Evolutionary conservation across 441 rosid species (phyloP), one percentile per base, ranked within the genome.

Genomic region (Euphorbia schlechtendalii): DNA sequence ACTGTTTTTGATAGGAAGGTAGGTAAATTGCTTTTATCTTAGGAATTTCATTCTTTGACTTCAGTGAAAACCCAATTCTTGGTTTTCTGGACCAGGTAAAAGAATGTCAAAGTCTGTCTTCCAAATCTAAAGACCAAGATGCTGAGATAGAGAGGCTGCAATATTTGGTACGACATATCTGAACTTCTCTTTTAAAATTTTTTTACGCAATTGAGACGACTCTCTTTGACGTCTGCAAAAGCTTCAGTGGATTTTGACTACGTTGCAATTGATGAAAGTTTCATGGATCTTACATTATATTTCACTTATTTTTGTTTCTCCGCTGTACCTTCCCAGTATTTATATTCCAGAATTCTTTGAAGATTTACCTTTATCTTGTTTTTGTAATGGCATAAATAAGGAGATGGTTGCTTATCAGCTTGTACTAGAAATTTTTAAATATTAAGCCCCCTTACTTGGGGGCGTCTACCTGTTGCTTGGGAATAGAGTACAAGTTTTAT

Each of bases 1-100:
- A 73, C 69, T 55, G 74, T 81, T 76, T 82, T 90, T 71, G 81
- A 80, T 74, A 73, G 87, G 73, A 88, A 83, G 99, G 99, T 95
- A 74, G 66, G 90, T 69, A 27, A 56, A 15, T 13, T 61, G 21
- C 34, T 27, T 49, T 48, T 9, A 21, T 20, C n/a, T 5, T 18
- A 48, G n/a, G 17, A 18, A 32, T 32, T 52, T 24, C 10, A 21
- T n/a, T 12, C 24, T 59, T n/a, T 59, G 15, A 41, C 56, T 68
- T 73, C 59, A 45, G 40, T 76, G 59, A 72, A 56, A 53, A 43
- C 64, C 32, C 65, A 67, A 61, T 64, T 45, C 48, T 69, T 63
- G 51, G 22, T 68, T 74, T 67, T 66, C 60, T 69, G 77, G 56
- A 78, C 80, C 90, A 95, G 99, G 84, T 68, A 32, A 80, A 84